These are phyloP conservation scores for Diaporthe sp. DNA, from an alignment of 2,329 filamentous ascomycete genomes.

Conservation along the genomic window DNA sequence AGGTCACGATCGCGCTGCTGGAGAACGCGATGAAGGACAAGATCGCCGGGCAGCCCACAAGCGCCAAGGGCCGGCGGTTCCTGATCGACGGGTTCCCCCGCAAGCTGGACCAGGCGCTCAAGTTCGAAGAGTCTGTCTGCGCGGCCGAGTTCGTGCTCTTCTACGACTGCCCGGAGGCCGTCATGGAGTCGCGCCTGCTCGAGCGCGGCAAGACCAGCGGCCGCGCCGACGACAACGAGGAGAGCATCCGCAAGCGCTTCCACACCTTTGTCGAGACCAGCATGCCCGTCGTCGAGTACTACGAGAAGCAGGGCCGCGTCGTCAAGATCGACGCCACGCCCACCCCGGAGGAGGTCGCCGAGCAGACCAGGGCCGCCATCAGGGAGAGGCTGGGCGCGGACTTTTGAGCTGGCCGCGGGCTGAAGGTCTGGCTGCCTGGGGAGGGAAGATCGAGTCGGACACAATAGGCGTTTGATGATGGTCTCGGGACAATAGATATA, in stretches of 20 bases:
- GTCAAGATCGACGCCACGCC: constrained; percentile 82
- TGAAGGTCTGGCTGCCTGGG: neutral
- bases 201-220: constrained; percentile 94
- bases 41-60: constrained; percentile 59
- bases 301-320: constrained; percentile 79
- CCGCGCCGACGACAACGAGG: constrained; percentile 90
- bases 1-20: constrained; percentile 92
- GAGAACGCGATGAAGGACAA: constrained; percentile 90
- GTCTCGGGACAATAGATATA: constrained; percentile 3
- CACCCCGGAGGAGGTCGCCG: constrained; percentile 70
- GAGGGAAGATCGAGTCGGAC: neutral
- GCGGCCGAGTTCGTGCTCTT: constrained; percentile 88
- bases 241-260: constrained; percentile 97
- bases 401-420: constrained; percentile 44
- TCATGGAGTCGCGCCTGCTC: constrained; percentile 86
- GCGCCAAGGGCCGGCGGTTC: constrained; percentile 73
- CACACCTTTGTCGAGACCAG: constrained; percentile 93
- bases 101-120: constrained; percentile 95
- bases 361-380: constrained; percentile 62
- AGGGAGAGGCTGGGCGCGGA: constrained; percentile 58
- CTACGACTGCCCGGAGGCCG: constrained; percentile 90
- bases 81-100: constrained; percentile 87
- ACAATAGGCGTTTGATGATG: constrained; percentile 3
- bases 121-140: constrained; percentile 92
- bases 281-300: constrained; percentile 96